Base-by-base conservation (phyloP, 805 yeast genomes). In the Wickerhamiella brachini region DNA sequence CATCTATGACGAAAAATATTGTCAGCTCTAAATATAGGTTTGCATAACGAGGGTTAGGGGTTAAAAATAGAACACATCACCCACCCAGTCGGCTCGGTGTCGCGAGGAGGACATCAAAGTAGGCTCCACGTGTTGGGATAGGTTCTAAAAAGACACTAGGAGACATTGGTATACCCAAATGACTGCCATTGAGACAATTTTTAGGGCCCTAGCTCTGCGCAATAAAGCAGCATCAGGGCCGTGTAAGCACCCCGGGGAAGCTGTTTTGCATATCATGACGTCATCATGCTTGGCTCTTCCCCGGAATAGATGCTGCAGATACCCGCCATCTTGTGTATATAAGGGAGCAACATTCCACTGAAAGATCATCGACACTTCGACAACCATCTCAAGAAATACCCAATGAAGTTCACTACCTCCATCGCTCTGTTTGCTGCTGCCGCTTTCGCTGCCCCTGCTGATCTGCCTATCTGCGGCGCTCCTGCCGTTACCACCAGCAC, bases 321-420 rank as follows among this genome's bases (percentile, higher is more conserved):
- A 9, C 12, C 34, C 34, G 34, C 34, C 34, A 4, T 5, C 34
- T 29, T 4, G 34, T 3, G 12, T 29, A 29, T 29, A 29, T 29
- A 29, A 29, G 34, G 34, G 3, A 15, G 15, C 15, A 9, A 29
- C 15, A 29, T 9, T 29, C 34, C 15, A 7, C 12, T 29, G 8
- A 15, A 26, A 29, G 34, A 24, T 24, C 34, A 29, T 29, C 34
- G 34, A 29, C 15, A 9, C 15, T 12, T 29, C 34, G 15, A 29
- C 12, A 12, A 9, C 34, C 12, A 12, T 5, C 34, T 9, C 34
- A 5, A 4, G 15, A 29, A n/a, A 29, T 12, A 29, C 34, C 44
- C 10, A 20, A 44, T 44, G 46, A 44, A 44, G 46, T 44, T 44
- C 46, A 23, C 46, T 23, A 18, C 20, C 46, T 10, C 34, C n/a